Evolutionary conservation across 2,329 filamentous ascomycete species (phyloP), one percentile per base, ranked within the genome.

Genomic region (Stachybotrys echinatus): DNA sequence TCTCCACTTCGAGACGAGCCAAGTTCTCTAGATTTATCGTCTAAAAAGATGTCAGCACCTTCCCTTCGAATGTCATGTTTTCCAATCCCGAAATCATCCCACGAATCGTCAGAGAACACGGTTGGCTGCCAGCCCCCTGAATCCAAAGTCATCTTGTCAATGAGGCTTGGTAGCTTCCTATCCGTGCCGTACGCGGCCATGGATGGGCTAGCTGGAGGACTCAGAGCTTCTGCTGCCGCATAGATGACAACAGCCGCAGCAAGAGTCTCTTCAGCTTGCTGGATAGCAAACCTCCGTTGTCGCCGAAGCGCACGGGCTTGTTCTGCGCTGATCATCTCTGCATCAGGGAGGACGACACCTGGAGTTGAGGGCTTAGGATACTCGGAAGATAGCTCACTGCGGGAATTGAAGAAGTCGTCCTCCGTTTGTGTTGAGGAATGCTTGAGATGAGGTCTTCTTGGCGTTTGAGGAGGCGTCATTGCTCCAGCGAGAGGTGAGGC

Each of bases 31-130:
- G 61, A 65, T 61, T 65, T 75, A 57, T 76, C 74, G 67, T 78
- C 77, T 81, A 71, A 69, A 66, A 71, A 75, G 63, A 74, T 70
- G 77, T 81, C 74, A 81, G 78, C 71, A 74, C 74, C 71, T 66
- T 71, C 69, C 65, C 67, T 65, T 61, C 66, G 62, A 68, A 73
- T 64, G 59, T 68, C 69, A 56, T 65, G 61, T 54, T 71, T 2
- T 65, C 57, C 64, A 58, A 58, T 60, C 61, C 56, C 22, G 22
- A 45, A 37, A 34, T 46, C 44, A 34, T 69, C 64, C 51, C 61
- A 65, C 63, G 63, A 64, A 59, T 59, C 62, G 61, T 59, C 62
- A 61, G 55, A 62, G 58, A 54, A 62, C 58, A 57, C 61, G 54
- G 57, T 52, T 50, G 58, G 58, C 61, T 61, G 56, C 58, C 53